These are phyloP conservation scores for Pseudisothecium myosuroides DNA, from an alignment of 225 moss, liverwort and hornwort genomes.

Conservation along the genomic window DNA sequence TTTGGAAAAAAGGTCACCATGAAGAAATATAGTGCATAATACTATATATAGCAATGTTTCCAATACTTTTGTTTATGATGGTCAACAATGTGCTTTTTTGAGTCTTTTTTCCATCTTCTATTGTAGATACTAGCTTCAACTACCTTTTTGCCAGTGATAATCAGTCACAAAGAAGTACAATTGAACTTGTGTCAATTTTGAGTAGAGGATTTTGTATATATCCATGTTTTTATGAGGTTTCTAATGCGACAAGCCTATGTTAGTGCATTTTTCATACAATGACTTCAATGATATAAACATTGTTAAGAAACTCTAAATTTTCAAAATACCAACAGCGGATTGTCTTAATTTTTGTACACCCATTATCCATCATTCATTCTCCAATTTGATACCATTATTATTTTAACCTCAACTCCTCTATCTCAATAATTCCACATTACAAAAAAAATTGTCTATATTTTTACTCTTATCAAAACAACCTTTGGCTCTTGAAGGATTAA, in stretches of 20 bases:
- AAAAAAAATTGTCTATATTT: too few species aligned
- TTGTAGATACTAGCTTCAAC: rapidly evolving
- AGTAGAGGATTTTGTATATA: background rate
- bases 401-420: too few species aligned
- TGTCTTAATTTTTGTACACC: too few species aligned
- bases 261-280: background rate
- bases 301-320: background rate
- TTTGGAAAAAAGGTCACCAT: rapidly evolving
- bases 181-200: background rate
- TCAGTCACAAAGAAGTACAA: background rate
- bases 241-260: rapidly evolving
- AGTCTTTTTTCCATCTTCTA: background rate
- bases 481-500: background rate
- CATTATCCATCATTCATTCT: too few species aligned
- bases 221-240: background rate
- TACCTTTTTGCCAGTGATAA: background rate
- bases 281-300: too few species aligned
- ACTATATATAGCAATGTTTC: background rate
- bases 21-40: background rate
- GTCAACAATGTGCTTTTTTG: background rate
- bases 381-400: too few species aligned
- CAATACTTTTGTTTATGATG: rapidly evolving
- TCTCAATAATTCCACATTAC: too few species aligned
- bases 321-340: background rate
- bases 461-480: too few species aligned